phyloP scores from a whole-genome alignment of 768 basidiomycete genomes.

The Russula sp. region DNA sequence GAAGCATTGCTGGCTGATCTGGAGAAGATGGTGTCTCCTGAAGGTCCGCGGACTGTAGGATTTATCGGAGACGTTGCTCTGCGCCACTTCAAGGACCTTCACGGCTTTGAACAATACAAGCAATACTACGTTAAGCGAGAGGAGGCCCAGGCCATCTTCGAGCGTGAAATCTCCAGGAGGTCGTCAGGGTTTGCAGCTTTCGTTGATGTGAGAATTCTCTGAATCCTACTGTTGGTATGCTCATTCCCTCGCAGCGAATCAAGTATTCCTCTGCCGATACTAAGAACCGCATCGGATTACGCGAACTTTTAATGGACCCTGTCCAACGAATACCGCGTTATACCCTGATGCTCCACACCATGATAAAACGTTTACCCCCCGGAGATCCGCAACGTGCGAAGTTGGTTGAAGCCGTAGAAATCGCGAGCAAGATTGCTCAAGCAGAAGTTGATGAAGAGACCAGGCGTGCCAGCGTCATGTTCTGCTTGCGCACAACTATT shows the following conservation, averaged over 20 bases:
- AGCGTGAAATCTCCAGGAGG: conserved; percentile 75
- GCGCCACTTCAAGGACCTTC: conserved; percentile 78
- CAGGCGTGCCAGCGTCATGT: conserved; percentile 83
- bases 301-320: conserved; percentile 93
- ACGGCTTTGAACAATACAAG: conserved; percentile 88
- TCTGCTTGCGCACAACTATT: conserved; percentile 77
- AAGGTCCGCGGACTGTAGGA: conserved; percentile 52
- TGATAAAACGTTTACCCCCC: conserved; percentile 85
- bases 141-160: conserved; percentile 86
- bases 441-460: conserved; percentile 93
- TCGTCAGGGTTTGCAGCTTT: conserved; percentile 80
- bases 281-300: conserved; percentile 79
- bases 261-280: conserved; percentile 78
- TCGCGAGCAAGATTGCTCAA: conserved; percentile 85
- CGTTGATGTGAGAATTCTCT: conserved; percentile 65
- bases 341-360: conserved; percentile 86
- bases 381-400: conserved; percentile 75
- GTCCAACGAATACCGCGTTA: conserved; percentile 95
- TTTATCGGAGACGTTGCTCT: conserved; percentile 83
- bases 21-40: conserved; percentile 70
- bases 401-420: conserved; percentile 78
- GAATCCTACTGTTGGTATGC: not conserved
- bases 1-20: conserved; percentile 81
- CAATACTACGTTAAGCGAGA: conserved; percentile 91
- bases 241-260: conserved; percentile 54